Evolutionary conservation across 2,329 filamentous ascomycete genomes (phyloP), one percentile per base, ranked within the genome.

Genomic region (Hypoxylon sp.): DNA sequence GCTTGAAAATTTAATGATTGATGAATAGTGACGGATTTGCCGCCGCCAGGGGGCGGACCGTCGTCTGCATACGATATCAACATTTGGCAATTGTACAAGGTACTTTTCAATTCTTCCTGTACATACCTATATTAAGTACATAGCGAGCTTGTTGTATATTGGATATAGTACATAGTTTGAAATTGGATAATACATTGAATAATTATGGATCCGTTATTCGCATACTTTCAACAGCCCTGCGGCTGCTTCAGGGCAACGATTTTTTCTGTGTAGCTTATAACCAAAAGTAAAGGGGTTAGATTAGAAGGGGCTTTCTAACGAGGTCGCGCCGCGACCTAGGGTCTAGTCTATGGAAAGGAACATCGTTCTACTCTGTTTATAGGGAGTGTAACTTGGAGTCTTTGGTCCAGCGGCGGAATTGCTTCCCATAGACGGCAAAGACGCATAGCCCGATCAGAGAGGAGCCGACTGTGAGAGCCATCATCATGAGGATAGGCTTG

Each of bases 381-480:
- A 77, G 23, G 6, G 53, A 50, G 56, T 79, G 76, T 17, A 78
- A 46, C 32, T 70, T 73, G 1, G 75, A 77, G 36, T 78, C 70
- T 66, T 74, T 77, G 2, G 75, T 78, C 72, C 68, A 72, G 5
- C 73, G 66, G 9, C 77, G 72, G 70, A 78, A 76, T 5, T 60
- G 68, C 71, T 79, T 79, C 7, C 76, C 76, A 30, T 48, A 75
- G 7, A 69, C 70, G 17, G 75, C 65, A 50, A 79, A 78, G 3
- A 77, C 41, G 19, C 58, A 63, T 23, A 79, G 68, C 3, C 75
- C 76, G 3, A 77, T 28, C 13, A 76, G 17, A 2, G 70, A 73
- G 34, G 74, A 67, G 6, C 73, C 75, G 11, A 73, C 72, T 2
- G 74, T 75, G 17, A 76, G 58, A 2, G 68, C 75, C 74, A 78